phyloP scores from a whole-genome alignment of 305 asterid species.

The Solanum hybrid region DNA sequence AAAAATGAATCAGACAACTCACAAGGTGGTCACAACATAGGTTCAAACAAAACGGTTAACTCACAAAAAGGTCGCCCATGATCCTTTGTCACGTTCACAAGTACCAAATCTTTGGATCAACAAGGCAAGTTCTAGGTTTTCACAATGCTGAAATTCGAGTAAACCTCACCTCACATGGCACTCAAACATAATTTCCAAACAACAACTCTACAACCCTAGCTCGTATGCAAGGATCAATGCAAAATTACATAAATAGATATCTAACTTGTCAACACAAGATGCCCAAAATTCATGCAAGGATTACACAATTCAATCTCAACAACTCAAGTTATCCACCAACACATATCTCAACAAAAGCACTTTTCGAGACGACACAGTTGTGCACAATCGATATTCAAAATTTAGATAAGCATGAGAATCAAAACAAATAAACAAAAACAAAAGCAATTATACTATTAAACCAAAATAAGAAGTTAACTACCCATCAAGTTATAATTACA shows the following conservation, averaged over 20 bases:
- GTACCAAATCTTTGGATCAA: not conserved
- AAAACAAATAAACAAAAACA: no score
- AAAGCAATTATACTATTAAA: not conserved
- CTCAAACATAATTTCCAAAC: no score
- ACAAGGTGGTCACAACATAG: not conserved
- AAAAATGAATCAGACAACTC: not conserved
- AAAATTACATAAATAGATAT: not conserved
- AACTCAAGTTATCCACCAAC: not conserved
- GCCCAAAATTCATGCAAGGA: not conserved
- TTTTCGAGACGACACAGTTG: not conserved
- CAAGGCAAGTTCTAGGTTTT: not conserved
- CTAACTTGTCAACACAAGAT: not conserved
- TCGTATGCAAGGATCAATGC: not conserved
- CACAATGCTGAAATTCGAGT: no score
- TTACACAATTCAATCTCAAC: no score
- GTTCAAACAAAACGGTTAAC: not conserved
- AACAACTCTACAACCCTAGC: not conserved
- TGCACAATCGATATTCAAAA: not conserved
- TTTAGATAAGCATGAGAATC: not conserved
- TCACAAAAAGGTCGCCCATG: not conserved
- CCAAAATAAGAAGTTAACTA: not conserved
- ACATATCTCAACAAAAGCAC: not conserved
- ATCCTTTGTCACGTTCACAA: not conserved
- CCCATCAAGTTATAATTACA: not conserved
- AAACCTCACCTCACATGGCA: no score